Conservation (phyloP, 75 land plant species). For the Pinus tabuliformis region DNA sequence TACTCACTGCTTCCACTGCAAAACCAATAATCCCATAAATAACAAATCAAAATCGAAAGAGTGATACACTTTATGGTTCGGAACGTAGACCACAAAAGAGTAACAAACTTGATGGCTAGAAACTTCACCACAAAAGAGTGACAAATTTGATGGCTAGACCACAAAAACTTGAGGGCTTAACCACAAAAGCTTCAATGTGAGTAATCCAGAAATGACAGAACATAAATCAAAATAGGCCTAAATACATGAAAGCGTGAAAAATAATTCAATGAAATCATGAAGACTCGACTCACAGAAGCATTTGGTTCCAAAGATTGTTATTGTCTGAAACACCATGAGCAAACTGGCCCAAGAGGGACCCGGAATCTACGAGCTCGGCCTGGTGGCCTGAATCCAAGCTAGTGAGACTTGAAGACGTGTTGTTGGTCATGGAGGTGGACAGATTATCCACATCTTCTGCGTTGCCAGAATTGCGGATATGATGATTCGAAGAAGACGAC, state of each 20-base stretch:
- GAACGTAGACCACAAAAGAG: too few species aligned
- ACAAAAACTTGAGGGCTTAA: too few species aligned
- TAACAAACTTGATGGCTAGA: too few species aligned
- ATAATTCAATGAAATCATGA: neutral
- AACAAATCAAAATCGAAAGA: too few species aligned
- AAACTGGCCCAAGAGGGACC: neutral
- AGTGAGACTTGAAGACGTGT: neutral
- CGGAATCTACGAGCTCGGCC: neutral
- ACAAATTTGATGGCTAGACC: too few species aligned
- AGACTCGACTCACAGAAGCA: slow-evolving; percentile 4
- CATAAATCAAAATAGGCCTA: too few species aligned
- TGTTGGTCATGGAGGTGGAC: neutral
- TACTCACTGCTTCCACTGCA: neutral
- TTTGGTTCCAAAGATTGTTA: neutral
- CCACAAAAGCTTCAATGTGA: too few species aligned
- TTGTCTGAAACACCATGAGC: neutral
- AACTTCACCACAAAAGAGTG: too few species aligned
- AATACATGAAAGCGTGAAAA: neutral
- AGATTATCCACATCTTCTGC: neutral
- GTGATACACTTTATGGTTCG: too few species aligned
- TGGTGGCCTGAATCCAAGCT: neutral
- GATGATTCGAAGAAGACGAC: neutral
- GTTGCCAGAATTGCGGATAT: neutral
- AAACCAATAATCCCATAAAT: neutral
- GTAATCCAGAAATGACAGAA: too few species aligned